A percentile compares a stretch with the other conserved stretches of the same genome.
These are phyloP conservation scores for Quercus gilva DNA, from an alignment of 306 rosid genomes.

Conservation along the genomic window DNA sequence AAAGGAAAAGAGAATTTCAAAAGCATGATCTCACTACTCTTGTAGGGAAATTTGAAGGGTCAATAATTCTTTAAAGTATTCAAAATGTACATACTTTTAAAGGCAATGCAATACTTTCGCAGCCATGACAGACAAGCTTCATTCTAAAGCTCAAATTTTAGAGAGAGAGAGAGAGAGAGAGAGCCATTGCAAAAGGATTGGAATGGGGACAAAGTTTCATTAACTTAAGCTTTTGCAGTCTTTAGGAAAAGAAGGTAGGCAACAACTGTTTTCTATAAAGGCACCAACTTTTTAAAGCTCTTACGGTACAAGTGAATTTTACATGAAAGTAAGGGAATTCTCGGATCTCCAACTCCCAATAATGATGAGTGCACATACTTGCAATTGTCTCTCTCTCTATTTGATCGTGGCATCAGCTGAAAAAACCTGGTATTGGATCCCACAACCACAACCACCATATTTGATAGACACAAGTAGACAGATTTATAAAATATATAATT, in stretches of 20 bases:
- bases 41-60: too few relatives aligned
- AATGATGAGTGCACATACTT: constrained; percentile 35
- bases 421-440: neutral
- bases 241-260: constrained; percentile 47
- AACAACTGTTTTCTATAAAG: constrained; percentile 26
- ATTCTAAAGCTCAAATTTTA: too few relatives aligned
- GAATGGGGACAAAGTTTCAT: neutral
- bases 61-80: too few relatives aligned
- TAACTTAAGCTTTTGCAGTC: constrained; percentile 75
- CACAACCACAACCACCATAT: neutral
- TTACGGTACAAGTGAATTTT: constrained; percentile 41
- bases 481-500: neutral
- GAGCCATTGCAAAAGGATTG: too few relatives aligned
- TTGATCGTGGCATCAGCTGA: neutral
- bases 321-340: constrained; percentile 85
- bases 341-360: constrained; percentile 46
- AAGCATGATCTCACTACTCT: too few relatives aligned
- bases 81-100: too few relatives aligned
- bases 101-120: too few relatives aligned
- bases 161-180: too few relatives aligned
- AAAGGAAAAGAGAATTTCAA: too few relatives aligned
- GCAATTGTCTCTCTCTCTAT: constrained; percentile 7
- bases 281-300: constrained; percentile 39
- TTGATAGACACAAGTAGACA: neutral
- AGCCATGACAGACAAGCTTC: too few relatives aligned